Evolutionary conservation across 371 early-diverging fungal species (phyloP).

Genomic region (Dinochytrium kinnereticum): DNA sequence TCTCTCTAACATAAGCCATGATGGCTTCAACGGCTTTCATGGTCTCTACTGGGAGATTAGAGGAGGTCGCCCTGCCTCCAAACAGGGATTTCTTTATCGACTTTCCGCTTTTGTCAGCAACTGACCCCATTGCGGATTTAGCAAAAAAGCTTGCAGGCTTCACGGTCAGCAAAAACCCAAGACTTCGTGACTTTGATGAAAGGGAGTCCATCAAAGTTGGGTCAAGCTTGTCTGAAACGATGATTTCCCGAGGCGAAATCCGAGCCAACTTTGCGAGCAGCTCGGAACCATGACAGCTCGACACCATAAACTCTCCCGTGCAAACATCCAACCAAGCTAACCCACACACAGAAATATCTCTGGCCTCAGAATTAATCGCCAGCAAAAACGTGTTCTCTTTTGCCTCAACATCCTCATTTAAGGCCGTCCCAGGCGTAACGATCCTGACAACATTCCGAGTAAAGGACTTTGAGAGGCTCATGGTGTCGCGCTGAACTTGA

Average conservation of each 20-base stretch:
- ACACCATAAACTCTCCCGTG: constrained; percentile 85
- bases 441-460: constrained; percentile 77
- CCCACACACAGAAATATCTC: constrained; percentile 51
- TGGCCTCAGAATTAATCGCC: constrained; percentile 28
- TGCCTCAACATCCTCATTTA: constrained; percentile 68
- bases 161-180: constrained; percentile 3
- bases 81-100: neutral
- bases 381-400: constrained; percentile 73
- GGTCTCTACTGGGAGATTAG: neutral
- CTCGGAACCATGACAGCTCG: constrained; percentile 48
- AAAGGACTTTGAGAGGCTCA: constrained; percentile 50
- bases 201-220: neutral
- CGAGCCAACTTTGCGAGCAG: neutral
- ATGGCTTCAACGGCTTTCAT: constrained; percentile 50
- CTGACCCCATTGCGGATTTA: neutral
- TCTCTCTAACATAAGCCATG: constrained; percentile 53
- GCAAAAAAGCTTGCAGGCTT: neutral
- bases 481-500: constrained; percentile 57
- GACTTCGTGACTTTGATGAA: neutral
- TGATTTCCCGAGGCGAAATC: neutral
- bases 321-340: constrained; percentile 92
- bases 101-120: too few relatives aligned
- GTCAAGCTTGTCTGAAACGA: neutral
- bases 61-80: neutral
- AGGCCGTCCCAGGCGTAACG: constrained; percentile 88